Evolutionary conservation across 257 asterid genomes (phyloP), one percentile per base, ranked within the genome.

Genomic region (Rauvolfia tetraphylla): DNA sequence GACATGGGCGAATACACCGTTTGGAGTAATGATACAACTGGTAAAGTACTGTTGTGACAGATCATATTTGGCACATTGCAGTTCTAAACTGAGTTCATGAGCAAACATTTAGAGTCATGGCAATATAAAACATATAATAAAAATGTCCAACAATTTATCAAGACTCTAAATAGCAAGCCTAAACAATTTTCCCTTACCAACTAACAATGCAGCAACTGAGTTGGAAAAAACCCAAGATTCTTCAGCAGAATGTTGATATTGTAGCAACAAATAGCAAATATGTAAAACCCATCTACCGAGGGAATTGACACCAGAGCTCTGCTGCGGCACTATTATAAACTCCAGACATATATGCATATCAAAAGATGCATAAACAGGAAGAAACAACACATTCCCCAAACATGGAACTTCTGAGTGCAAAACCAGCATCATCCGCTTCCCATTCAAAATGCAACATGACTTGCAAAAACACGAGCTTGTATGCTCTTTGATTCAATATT

Each of bases 171-270:
- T 79, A 84, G 86, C 84, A 81, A 87, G 85, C 87, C 87, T 79
- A 84, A 84, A 76, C 86, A 83, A 81, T 75, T 84, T 85, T 81
- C 87, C 90, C 97, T 94, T 92, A 94, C 97, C 97, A 84, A 94
- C 93, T 79, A 89, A 83, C 57, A 82, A 74, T 83, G 95, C 98
- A 86, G 98, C 98, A 83, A 87, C 93, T 68, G 89, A 86, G 91
- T 84, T 82, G 91, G 87, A 61, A 86, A 89, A 88, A 87, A 78
- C 71, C 95, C 92, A 90, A 83, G 96, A 86, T 81, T 84, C 98
- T 85, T 89, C 98, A 36, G 96, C 89, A 90, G 80, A 81, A 83
- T 87, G 97, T 85, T 83, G 97, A 89, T 80, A 82, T 87, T 79
- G 86, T 78, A 87, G 80, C 88, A 87, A 86, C 84, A 82, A 79